Evolutionary conservation across 176 grass and related monocot genomes (phyloP).

Genomic region (Triticum urartu): DNA sequence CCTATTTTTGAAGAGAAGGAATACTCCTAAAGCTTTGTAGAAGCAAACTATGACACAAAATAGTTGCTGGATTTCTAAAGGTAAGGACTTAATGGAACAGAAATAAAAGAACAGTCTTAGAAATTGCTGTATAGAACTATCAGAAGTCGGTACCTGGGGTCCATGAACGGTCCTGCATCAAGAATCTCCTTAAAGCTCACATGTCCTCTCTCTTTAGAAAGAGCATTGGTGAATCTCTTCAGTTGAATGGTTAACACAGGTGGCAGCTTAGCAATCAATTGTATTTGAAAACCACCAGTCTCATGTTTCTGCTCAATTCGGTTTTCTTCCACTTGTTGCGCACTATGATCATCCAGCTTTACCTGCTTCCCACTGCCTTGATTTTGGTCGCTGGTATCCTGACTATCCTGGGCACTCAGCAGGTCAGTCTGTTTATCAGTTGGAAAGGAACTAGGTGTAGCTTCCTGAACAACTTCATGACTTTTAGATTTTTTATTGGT

Average conservation of each 20-base stretch:
- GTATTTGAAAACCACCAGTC: conserved; percentile 35
- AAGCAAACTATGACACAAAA: not conserved
- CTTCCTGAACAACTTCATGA: conserved; percentile 26
- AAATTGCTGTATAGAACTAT: not conserved
- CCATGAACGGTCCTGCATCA: conserved; percentile 56
- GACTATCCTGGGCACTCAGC: not conserved
- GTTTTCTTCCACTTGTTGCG: conserved; percentile 4
- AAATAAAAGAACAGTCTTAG: not conserved
- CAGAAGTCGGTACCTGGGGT: conserved; percentile 57
- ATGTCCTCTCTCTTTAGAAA: conserved; percentile 45
- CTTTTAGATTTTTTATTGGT: conserved; percentile 17
- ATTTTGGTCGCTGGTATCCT: conserved; percentile 8
- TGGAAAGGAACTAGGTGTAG: not conserved
- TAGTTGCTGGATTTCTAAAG: not conserved
- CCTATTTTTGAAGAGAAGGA: not conserved
- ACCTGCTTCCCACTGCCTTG: not conserved
- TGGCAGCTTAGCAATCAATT: conserved; percentile 47
- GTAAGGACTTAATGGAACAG: not conserved
- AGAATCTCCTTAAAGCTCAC: conserved; percentile 66
- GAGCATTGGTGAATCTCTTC: conserved; percentile 40
- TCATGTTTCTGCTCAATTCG: conserved; percentile 27
- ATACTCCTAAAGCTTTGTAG: not conserved
- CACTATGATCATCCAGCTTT: conserved; percentile 3
- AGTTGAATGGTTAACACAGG: conserved; percentile 62
- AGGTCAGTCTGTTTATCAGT: conserved; percentile 4